Evolutionary conservation across 2,329 filamentous ascomycete species (phyloP), one percentile per base, ranked within the genome.

Genomic region (Biscogniauxia mediterranea): DNA sequence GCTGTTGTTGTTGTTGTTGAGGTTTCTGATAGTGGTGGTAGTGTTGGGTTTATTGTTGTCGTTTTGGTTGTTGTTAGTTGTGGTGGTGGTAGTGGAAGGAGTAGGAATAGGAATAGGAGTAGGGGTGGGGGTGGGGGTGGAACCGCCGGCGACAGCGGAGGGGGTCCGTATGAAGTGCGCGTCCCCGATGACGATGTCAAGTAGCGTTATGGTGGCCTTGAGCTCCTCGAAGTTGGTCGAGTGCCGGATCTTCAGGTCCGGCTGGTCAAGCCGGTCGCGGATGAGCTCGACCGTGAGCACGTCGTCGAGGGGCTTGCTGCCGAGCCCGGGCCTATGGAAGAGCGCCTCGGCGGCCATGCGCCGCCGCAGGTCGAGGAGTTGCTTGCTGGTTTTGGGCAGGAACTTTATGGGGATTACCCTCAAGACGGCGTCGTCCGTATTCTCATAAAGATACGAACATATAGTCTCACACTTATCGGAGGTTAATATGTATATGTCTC

Each of bases 161-260:
- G 57, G n/a, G 19, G 19, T 13, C 13, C 59, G 63, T 56, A 70
- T 64, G 59, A 69, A 73, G 67, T 75, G 74, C 1, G 84, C 91
- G 61, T 89, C 85, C 62, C 92, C 91, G 56, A 97, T 80, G 17
- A 86, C 89, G 49, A 92, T 84, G 70, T 95, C 89, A 5, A 97
- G 83, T 20, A 96, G 83, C 2, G 82, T 77, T 3, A 91, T 79
- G 17, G 87, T 80, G 2, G 90, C 87, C 38, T 82, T 80, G 1
- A 97, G 82, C 58, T 88, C 81, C 17, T 80, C 78, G 74, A 91
- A 97, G 74, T 97, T 79, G 0, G 88, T 90, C 28, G 79, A 68
- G 17, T 78, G 77, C 3, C 74, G 79, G 65, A 89, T 77, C 21
- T 74, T 71, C 68, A 89, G 89, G 23, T 82, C 78, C 0, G 79